Percentiles rank a stretch among this genome's conserved stretches.
Evolutionary conservation across 1,284 basidiomycete genomes (phyloP).

Genomic region (Marasmius oreades): DNA sequence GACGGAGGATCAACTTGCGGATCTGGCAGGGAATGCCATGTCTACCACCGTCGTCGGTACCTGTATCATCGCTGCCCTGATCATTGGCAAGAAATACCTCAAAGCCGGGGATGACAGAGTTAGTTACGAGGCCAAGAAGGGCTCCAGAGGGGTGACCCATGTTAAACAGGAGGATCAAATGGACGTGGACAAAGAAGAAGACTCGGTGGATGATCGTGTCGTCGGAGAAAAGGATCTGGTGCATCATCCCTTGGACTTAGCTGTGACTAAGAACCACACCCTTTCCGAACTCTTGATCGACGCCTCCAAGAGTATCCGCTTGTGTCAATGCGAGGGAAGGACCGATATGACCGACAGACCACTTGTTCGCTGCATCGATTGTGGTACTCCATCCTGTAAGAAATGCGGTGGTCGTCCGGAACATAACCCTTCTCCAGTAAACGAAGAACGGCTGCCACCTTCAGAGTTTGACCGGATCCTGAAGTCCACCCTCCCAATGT

Average conservation of each 20-base stretch:
- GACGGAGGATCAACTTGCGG: slow-evolving; percentile 90
- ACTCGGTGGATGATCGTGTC: slow-evolving; percentile 48
- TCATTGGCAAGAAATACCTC: slow-evolving; percentile 62
- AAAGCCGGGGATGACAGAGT: slow-evolving; percentile 59
- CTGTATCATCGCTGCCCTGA: slow-evolving; percentile 82
- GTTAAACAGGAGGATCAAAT: slow-evolving; percentile 34
- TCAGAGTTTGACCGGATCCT: slow-evolving; percentile 71
- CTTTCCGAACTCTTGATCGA: slow-evolving; percentile 58
- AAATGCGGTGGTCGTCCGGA: slow-evolving; percentile 89
- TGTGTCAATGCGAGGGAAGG: slow-evolving; percentile 89
- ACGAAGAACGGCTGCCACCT: slow-evolving; percentile 62
- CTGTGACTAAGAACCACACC: slow-evolving; percentile 45
- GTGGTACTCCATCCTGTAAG: slow-evolving; percentile 77
- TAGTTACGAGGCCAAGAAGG: slow-evolving; percentile 61
- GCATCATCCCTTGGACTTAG: slow-evolving; percentile 66
- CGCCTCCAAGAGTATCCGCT: slow-evolving; percentile 71
- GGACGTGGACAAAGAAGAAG: slow-evolving; percentile 41
- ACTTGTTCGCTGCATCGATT: slow-evolving; percentile 73
- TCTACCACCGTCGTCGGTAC: slow-evolving; percentile 94
- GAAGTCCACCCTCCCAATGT: slow-evolving; percentile 87
- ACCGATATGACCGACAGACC: slow-evolving; percentile 70
- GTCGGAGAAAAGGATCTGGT: slow-evolving; percentile 68
- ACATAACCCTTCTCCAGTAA: slow-evolving; percentile 66
- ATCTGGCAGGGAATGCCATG: slow-evolving; percentile 97
- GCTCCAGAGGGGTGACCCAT: slow-evolving; percentile 29